Evolutionary conservation across 495 filamentous ascomycete genomes (phyloP), one percentile per base, ranked within the genome.

Genomic region (Penicillium atrosanguineum): DNA sequence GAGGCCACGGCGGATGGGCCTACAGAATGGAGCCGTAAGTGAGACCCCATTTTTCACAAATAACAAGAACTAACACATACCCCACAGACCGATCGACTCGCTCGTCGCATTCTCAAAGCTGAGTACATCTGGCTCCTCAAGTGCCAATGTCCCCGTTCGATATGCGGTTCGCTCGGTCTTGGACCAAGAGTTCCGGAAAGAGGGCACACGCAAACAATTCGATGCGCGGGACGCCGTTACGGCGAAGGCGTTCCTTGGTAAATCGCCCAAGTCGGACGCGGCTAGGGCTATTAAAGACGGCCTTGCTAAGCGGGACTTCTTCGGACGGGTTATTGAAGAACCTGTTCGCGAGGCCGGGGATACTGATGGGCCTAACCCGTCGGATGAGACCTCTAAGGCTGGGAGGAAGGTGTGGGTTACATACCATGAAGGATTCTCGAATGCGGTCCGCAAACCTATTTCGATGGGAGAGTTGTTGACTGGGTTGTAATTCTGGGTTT

Each of bases 1-100:
- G 79, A 47, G 73, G 76, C 46, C 61, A 79, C 56, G 71, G 75
- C 57, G 76, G 83, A 57, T 96, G 87, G 86, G 85, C 93, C 11
- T 96, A 94, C 67, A 83, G 94, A 29, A 94, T 98, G 93, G 92
- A 97, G 61, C 94, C 94, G 83, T 91, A 76, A 76, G 87, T 84
- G 46, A 41, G 46, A 25, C 19, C 20, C 29, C 41, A 7, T 41
- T 18, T 12, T 46, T 46, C 31, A 11, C 46, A 21, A 21, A 7
- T n/a, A 50, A 69, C 63, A 38, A 14, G 39, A 9, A 63, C 61
- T 61, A 48, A 65, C 53, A 37, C 39, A 52, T 44, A 23, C 23
- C 23, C 23, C 11, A 6, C 62, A 87, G 84, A 44, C 82, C 87
- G 2, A 63, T 96, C 19, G 93, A 97, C 68, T 69, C 74, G 26